Evolutionary conservation across 2,329 filamentous ascomycete genomes (phyloP).

Genomic region (Tolypocladium amazonense): DNA sequence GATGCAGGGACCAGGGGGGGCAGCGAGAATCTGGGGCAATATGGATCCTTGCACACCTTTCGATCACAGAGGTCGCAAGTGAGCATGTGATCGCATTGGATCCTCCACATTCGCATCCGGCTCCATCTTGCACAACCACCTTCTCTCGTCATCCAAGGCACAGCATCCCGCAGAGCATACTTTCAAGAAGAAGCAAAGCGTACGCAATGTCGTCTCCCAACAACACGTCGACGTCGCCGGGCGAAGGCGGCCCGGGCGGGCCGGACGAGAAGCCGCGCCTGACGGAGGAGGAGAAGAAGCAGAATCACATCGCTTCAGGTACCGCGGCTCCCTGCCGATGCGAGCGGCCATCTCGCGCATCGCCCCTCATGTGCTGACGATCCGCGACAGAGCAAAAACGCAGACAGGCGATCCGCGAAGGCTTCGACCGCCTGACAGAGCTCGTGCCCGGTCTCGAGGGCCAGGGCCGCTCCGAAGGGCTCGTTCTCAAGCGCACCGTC

Average conservation of each 20-base stretch:
- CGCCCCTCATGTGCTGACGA: neutral
- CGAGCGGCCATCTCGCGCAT: neutral
- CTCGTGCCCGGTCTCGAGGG: constrained; percentile 75
- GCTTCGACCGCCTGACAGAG: constrained; percentile 71
- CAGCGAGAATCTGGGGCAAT: neutral
- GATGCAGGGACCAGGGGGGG: neutral
- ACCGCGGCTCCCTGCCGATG: constrained; percentile 7
- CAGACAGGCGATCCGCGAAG: constrained; percentile 60
- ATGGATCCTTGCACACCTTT: neutral
- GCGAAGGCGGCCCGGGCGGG: constrained; percentile 8
- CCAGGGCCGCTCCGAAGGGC: constrained; percentile 73
- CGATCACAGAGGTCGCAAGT: neutral
- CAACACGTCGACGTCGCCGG: constrained; percentile 6
- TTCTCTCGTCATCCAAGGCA: neutral
- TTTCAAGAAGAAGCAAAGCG: neutral
- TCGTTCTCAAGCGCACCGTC: constrained; percentile 65
- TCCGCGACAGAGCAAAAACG: constrained; percentile 29
- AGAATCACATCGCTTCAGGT: constrained; percentile 45
- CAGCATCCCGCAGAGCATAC: neutral
- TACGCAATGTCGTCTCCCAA: constrained; percentile 7
- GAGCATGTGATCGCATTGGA: constrained; percentile 1
- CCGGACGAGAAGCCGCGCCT: constrained; percentile 38
- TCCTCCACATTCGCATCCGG: neutral
- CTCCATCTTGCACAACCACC: neutral
- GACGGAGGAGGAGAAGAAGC: constrained; percentile 44